phyloP scores from a whole-genome alignment of 1,139 yeast species.

The Candida sojae region DNA sequence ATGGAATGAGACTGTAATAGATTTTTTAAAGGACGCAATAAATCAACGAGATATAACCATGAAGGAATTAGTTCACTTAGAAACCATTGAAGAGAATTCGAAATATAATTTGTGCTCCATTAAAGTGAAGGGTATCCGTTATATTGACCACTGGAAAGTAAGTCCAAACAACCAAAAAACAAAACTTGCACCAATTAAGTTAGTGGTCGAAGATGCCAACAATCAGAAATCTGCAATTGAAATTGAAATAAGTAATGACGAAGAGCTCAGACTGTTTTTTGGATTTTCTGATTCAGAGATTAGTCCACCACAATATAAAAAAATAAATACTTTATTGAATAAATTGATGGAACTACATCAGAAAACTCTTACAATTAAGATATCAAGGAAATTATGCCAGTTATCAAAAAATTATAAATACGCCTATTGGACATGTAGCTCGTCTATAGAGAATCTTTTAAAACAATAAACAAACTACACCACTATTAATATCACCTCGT shows the following conservation, averaged over 20 bases:
- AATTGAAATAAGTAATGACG: slow-evolving; percentile 26
- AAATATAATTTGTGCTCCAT: slow-evolving; percentile 12
- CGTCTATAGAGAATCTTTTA: neutral
- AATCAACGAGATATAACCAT: neutral
- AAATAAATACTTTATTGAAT: neutral
- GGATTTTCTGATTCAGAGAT: slow-evolving; percentile 32
- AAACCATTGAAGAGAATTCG: neutral
- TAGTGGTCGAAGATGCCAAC: slow-evolving; percentile 20
- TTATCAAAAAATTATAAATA: neutral
- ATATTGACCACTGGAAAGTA: slow-evolving; percentile 24
- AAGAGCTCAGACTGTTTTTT: slow-evolving; percentile 31
- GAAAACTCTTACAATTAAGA: neutral
- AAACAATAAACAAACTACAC: neutral
- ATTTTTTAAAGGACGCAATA: neutral
- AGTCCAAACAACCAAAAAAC: slow-evolving; percentile 33
- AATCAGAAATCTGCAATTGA: slow-evolving; percentile 9
- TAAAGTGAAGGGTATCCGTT: slow-evolving; percentile 19
- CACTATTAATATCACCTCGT: no score
- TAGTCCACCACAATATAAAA: slow-evolving; percentile 11
- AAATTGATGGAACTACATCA: neutral
- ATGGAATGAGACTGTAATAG: neutral
- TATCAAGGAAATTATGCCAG: neutral
- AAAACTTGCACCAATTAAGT: slow-evolving; percentile 26
- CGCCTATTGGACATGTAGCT: slow-evolving; percentile 7
- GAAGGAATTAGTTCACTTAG: neutral